Base-by-base conservation (phyloP, 495 filamentous ascomycete species). In the Geoglossum glabrum region DNA sequence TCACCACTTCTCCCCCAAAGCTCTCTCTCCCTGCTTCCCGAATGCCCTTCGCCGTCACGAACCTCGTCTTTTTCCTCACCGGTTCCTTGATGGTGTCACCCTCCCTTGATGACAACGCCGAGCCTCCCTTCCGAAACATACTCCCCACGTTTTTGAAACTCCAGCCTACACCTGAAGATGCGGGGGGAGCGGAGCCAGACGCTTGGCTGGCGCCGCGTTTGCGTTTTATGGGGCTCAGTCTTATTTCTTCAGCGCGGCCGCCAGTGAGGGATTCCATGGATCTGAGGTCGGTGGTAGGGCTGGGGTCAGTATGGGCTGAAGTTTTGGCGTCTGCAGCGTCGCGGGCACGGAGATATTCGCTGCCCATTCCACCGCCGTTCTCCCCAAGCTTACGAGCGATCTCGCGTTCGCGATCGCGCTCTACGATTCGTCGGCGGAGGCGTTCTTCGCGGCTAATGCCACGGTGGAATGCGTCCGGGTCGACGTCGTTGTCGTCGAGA, bases 391-490 rank as follows among this genome's bases (percentile, higher is more conserved):
- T 81, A 62, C 79, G 78, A 26, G 82, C 82, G 52, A 97, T 80
- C 50, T 94, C 85, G 8, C 81, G 74, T 67, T 98, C 92, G 59
- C 81, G 83, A 64, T 95, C 81, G 56, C 83, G 76, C 23, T 79
- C 80, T 11, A 75, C 81, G 1, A 90, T 74, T 5, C 81, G 78
- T 46, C 82, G 78, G 47, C 83, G 80, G 58, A 86, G 68, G 8
- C 76, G 75, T 38, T 89, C 86, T 61, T 84, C 79, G 66, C 76
- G 77, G 75, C 73, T 71, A 65, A 65, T 27, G 56, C 79, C 62
- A 60, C 75, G 57, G 66, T 76, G 66, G 69, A 76, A 73, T 61
- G 79, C 62, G 67, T 75, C 74, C 33, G 66, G 76, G 46, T 77
- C 75, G 27, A 78, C 76, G 54, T 81, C 72, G 11, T 83, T 78